Base-by-base conservation (phyloP, 441 rosid genomes). In the Adansonia grandidieri region DNA sequence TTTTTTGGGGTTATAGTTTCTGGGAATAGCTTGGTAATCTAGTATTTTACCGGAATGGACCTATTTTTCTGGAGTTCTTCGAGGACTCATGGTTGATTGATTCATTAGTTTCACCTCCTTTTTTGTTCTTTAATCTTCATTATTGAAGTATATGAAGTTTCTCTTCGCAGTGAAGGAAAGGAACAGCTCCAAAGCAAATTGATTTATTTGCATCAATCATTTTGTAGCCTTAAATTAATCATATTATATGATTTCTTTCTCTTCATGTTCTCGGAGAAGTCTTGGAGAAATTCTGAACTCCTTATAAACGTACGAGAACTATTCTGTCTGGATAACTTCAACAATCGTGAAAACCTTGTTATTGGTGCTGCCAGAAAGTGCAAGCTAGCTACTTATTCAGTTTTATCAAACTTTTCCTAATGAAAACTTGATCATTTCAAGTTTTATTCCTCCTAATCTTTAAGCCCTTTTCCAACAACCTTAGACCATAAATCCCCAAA, bases 21-120 rank as follows among this genome's bases (percentile, higher is more conserved):
- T 4, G 6, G 20, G 20, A n/a, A 28, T 50, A 24, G 14, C 51
- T 50, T 14, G 58, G 17, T 50, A 48, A 50, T 70, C 14, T 70
- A 48, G 6, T 6, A 22, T 22, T 51, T 24, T 50, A 7, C 42
- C 28, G 58, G 20, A 24, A 51, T 50, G 22, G 13, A 15, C 17
- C 40, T 48, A 13, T 48, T 51, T 69, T 62, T 32, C 19, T 11
- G 67, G 45, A 28, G 67, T 28, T 62, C 11, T 64, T 45, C 0
- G 37, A 19, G 72, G 45, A 68, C 71, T 66, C 24, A 42, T 68
- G 72, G 72, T 68, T 45, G 40, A 68, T 10, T 20, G 56, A 45
- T 68, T 47, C 56, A 20, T 68, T 68, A 19, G 72, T 68, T 45
- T 68, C 56, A 6, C 61, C 9, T 45, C 40, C 37, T 19, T 47